A percentile compares a stretch with the other conserved stretches of the same genome.
Conservation (phyloP, 2,329 filamentous ascomycete genomes). For the Dactylonectria estremocensis region DNA sequence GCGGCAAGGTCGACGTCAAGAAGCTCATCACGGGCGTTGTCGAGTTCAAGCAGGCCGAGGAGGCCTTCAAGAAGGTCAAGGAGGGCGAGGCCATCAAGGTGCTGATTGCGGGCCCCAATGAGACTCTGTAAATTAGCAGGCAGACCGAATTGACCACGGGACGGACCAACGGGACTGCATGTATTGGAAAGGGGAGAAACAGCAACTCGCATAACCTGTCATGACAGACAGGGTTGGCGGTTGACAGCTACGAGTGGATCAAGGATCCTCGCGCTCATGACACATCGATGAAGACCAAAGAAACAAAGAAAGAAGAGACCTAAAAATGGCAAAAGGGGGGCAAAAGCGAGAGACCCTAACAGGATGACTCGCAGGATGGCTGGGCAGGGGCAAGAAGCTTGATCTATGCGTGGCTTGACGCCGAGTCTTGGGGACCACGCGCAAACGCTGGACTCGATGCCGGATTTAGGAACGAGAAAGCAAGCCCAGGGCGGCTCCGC, state of each 20-base stretch:
- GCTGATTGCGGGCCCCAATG: conserved; percentile 76
- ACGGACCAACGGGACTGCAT: not conserved
- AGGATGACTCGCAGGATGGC: conserved; percentile 2
- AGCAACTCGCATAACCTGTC: conserved; percentile 7
- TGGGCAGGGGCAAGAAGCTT: conserved; percentile 17
- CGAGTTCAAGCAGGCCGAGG: conserved; percentile 84
- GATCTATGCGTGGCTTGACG: conserved; percentile 13
- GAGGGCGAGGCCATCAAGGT: conserved; percentile 84
- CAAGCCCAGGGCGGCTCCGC: conserved; percentile 18
- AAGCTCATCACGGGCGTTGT: conserved; percentile 84
- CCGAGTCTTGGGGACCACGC: not conserved
- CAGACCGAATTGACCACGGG: not conserved
- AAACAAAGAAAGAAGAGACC: not conserved
- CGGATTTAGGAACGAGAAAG: conserved; percentile 12
- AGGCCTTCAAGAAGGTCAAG: conserved; percentile 90
- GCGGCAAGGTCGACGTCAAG: conserved; percentile 85
- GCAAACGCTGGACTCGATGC: not conserved
- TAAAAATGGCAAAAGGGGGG: conserved; percentile 11
- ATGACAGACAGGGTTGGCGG: conserved; percentile 28
- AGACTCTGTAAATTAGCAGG: conserved; percentile 58
- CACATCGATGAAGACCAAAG: not conserved
- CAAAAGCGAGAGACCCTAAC: not conserved
- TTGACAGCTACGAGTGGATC: conserved; percentile 23
- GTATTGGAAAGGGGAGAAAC: not conserved
- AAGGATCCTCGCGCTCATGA: conserved; percentile 10